Percentiles rank a stretch among this genome's conserved stretches.
phyloP scores from a whole-genome alignment of 495 filamentous ascomycete species.

The Chaetomidium leptoderma region DNA sequence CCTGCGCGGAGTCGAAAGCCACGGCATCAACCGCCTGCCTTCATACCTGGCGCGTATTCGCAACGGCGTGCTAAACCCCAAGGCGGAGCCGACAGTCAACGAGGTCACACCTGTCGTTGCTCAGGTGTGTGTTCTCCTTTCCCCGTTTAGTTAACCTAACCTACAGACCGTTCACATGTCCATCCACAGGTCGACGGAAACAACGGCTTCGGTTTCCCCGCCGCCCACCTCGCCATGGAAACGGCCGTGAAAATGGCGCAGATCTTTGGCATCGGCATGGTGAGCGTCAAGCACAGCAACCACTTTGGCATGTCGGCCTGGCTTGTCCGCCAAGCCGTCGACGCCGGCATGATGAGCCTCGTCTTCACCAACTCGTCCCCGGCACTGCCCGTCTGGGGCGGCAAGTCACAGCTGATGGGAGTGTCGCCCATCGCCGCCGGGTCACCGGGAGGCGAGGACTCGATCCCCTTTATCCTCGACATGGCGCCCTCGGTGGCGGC shows the following conservation, averaged over 20 bases:
- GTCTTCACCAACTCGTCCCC: constrained; percentile 78
- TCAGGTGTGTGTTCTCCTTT: constrained; percentile 17
- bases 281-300: constrained; percentile 67
- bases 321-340: constrained; percentile 69
- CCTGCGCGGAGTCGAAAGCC: constrained; percentile 72
- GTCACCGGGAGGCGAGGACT: constrained; percentile 50
- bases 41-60: constrained; percentile 69
- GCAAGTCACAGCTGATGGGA: constrained; percentile 62
- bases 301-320: constrained; percentile 80
- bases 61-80: constrained; percentile 57
- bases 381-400: constrained; percentile 70
- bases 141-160: not conserved
- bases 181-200: constrained; percentile 59
- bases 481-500: constrained; percentile 75
- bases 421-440: constrained; percentile 76
- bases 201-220: constrained; percentile 72
- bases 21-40: constrained; percentile 71
- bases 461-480: constrained; percentile 62
- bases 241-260: constrained; percentile 60
- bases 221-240: constrained; percentile 59
- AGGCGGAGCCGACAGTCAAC: constrained; percentile 50
- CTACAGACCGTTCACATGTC: too few species aligned
- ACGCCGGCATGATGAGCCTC: constrained; percentile 66
- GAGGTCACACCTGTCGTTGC: constrained; percentile 65
- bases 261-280: constrained; percentile 67